These are phyloP conservation scores for Fonsecaea multimorphosa DNA, from an alignment of 2,329 filamentous ascomycete genomes.

Conservation along the genomic window DNA sequence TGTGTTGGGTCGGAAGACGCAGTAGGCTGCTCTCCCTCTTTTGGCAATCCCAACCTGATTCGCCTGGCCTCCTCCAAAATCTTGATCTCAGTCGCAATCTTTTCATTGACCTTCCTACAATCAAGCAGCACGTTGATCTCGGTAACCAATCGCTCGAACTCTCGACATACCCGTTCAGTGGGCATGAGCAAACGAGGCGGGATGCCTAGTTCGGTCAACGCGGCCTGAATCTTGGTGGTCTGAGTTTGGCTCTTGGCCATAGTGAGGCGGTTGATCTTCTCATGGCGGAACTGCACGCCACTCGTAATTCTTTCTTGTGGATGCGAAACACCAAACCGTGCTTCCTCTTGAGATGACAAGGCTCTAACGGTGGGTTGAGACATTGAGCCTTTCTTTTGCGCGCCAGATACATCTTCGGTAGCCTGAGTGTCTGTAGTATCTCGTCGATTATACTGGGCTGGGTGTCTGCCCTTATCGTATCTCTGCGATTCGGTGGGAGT, in stretches of 20 bases:
- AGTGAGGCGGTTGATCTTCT: constrained; percentile 56
- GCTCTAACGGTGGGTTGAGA: constrained; percentile 66
- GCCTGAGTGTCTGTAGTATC: constrained; percentile 38
- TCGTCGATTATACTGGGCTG: constrained; percentile 42
- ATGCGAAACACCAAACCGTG: constrained; percentile 80
- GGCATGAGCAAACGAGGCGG: constrained; percentile 57
- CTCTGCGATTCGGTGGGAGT: constrained; percentile 44
- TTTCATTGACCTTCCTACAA: constrained; percentile 55
- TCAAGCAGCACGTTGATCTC: constrained; percentile 56
- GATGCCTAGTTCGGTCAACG: constrained; percentile 55
- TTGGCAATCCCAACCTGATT: constrained; percentile 37
- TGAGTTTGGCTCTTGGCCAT: constrained; percentile 59
- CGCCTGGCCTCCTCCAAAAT: constrained; percentile 48
- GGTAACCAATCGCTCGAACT: constrained; percentile 57
- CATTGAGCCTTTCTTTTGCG: constrained; percentile 47
- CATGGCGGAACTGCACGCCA: constrained; percentile 86
- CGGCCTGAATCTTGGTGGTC: constrained; percentile 55
- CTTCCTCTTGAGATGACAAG: constrained; percentile 76
- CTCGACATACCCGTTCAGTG: constrained; percentile 56
- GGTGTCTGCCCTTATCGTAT: constrained; percentile 37
- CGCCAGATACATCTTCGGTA: constrained; percentile 41
- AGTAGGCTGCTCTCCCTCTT: constrained; percentile 31
- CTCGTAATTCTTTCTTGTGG: constrained; percentile 83
- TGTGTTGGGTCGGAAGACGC: constrained; percentile 1
- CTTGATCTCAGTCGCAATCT: constrained; percentile 56